Percentiles rank a stretch among this genome's conserved stretches.
These are phyloP conservation scores for Fomes fomentarius DNA, from an alignment of 1,284 basidiomycete genomes.

Conservation along the genomic window DNA sequence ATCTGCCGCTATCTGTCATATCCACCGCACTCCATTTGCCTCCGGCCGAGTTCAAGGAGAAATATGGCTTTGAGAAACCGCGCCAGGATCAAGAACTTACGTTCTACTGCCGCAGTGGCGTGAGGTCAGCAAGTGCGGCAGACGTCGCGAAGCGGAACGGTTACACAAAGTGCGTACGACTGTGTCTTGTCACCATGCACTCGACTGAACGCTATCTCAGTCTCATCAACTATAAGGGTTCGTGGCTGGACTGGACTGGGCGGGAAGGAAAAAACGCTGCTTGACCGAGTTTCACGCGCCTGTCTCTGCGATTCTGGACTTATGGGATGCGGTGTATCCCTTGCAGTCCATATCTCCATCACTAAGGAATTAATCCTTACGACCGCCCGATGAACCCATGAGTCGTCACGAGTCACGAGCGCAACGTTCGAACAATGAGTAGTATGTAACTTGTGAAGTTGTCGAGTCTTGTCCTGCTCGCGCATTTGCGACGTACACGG, in stretches of 20 bases:
- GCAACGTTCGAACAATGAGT: too few relatives aligned
- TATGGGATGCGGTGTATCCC: too few relatives aligned
- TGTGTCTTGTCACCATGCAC: not conserved
- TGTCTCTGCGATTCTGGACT: not conserved
- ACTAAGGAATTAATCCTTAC: too few relatives aligned
- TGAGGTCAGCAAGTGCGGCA: constrained; percentile 80
- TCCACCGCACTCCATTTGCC: constrained; percentile 69
- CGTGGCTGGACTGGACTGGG: constrained; percentile 91
- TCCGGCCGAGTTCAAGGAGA: constrained; percentile 62
- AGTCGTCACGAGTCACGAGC: too few relatives aligned
- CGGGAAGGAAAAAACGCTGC: constrained; percentile 49
- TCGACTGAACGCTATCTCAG: constrained; percentile 42
- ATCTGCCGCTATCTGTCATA: constrained; percentile 87
- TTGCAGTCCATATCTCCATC: too few relatives aligned
- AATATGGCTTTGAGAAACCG: constrained; percentile 89
- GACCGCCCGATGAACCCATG: too few relatives aligned
- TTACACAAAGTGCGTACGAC: constrained; percentile 71
- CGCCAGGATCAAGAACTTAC: constrained; percentile 75
- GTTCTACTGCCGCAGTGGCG: constrained; percentile 95
- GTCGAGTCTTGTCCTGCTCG: too few relatives aligned
- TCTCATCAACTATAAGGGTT: constrained; percentile 87
- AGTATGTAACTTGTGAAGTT: too few relatives aligned
- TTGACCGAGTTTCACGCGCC: not conserved
- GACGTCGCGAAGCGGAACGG: constrained; percentile 88
- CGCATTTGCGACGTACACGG: too few relatives aligned